Base-by-base conservation (phyloP, 495 filamentous ascomycete genomes). In the Penicillium samsonianum region DNA sequence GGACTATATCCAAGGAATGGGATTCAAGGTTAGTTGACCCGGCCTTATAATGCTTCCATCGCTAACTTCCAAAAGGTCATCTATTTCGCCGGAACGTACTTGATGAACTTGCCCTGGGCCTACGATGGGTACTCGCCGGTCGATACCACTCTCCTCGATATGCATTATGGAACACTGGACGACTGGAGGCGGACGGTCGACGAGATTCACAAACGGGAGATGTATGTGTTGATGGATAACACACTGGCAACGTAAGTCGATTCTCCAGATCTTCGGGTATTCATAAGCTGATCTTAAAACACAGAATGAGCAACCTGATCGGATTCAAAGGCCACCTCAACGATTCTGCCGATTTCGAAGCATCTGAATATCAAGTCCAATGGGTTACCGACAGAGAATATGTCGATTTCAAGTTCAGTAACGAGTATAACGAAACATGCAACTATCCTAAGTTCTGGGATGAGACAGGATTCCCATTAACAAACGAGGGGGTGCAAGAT, bases 251-350 rank as follows among this genome's bases (percentile, higher is more conserved):
- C 74, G 53, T 73, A 61, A 72, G 73, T 67, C 35, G 19, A 25
- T 38, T 9, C 22, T 7, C 2, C 1, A 37, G 14, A 30, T 16
- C 8, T 19, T 55, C 5, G 10, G 9, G 4, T 11, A 3, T 16
- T 16, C 12, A 30, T 9, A 12, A 9, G 9, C 46, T 60, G 20
- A 55, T 17, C 30, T 42, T 11, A 53, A 50, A 5, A 1, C 35
- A 41, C 45, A 76, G 71, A 23, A 72, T 81, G 72, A 71, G 73
- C 50, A 71, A 81, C 60, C 62, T 80, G 33, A 73, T 81, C 50
- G 78, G 75, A 1, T 80, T 79, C 62, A 64, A 77, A 30, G 74
- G 72, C 23, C 75, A 71, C 46, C 57, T 77, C 38, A 80, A 81
- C 52, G 63, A 63, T 12, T 73, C 73, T 5, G 69, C 75, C 10